Evolutionary conservation across 768 basidiomycete genomes (phyloP), one percentile per base, ranked within the genome.

Genomic region (Trametes cinnabarina): DNA sequence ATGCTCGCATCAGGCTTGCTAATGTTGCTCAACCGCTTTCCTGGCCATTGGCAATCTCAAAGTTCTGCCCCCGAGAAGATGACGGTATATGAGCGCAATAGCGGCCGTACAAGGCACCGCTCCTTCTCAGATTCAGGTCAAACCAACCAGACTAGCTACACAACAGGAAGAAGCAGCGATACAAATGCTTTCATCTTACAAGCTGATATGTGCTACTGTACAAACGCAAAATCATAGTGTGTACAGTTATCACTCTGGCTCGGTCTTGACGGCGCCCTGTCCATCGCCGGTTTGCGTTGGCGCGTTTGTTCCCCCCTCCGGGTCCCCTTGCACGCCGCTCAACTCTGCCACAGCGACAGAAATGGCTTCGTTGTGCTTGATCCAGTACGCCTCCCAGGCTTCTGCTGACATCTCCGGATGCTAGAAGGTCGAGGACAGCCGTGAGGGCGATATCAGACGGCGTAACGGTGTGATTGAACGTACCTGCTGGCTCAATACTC

Each of bases 401-500:
- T 39, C 26, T 15, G 54, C 19, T 20, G 54, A 47, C 26, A 47
- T 26, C 19, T 55, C 46, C 9, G 54, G 54, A 40, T 55, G 46
- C 54, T 55, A 8, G 7, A 12, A 32, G 30, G 12, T n/a, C 12
- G 37, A 26, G n/a, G 23, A 11, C 8, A 47, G 14, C 22, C 2
- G n/a, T 25, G 17, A 28, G 6, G 6, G n/a, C 22, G 17, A 35
- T 8, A 12, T 3, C n/a, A 12, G 3, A 37, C 4, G 34, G 25
- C 15, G 12, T 25, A 19, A 15, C 12, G 5, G 12, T n/a, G 19
- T 10, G 9, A n/a, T 12, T 4, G 11, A 10, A 32, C 47, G 14
- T 59, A 84, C 87, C 73, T 79, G 70, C 51, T 68, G 66, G 40
- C 73, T 72, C 42, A 90, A 67, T 40, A 69, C 73, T 46, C 69